Percentiles rank a stretch among this genome's conserved stretches.
These are phyloP conservation scores for Penicillium cinerascens DNA, from an alignment of 495 filamentous ascomycete species.

Conservation along the genomic window DNA sequence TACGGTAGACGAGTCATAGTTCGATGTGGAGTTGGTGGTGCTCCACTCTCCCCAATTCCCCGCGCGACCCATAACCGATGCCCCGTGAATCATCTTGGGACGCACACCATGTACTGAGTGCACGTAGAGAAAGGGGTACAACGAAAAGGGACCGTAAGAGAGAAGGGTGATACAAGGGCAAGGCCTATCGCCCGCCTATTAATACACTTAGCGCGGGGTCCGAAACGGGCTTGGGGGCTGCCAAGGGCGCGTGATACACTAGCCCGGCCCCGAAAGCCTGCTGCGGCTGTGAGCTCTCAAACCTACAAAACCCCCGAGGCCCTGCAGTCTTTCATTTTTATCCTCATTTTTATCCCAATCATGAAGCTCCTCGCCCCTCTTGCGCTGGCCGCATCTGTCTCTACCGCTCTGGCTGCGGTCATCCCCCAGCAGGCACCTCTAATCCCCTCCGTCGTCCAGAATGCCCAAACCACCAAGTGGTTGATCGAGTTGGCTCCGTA, in stretches of 20 bases:
- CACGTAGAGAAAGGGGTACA: background rate
- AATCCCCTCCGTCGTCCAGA: conserved; percentile 29
- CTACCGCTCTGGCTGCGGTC: conserved; percentile 30
- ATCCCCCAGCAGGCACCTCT: conserved; percentile 39
- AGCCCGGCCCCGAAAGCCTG: conserved; percentile 3
- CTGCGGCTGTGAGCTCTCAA: background rate
- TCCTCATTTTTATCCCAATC: conserved; percentile 1
- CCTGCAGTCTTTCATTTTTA: background rate
- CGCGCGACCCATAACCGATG: conserved; percentile 1
- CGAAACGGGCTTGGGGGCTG: conserved; percentile 18
- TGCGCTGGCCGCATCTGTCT: conserved; percentile 33
- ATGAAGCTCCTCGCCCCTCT: conserved; percentile 34
- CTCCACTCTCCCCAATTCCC: conserved; percentile 18
- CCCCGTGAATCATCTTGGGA: background rate
- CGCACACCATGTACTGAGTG: background rate
- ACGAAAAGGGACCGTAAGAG: background rate
- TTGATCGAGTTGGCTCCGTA: conserved; percentile 88
- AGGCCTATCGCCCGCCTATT: too few relatives aligned
- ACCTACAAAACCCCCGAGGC: conserved; percentile 12
- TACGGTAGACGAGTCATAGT: conserved; percentile 3
- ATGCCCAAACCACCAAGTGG: conserved; percentile 50
- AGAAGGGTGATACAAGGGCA: background rate
- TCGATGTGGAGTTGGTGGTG: conserved; percentile 10
- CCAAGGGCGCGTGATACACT: conserved; percentile 14
- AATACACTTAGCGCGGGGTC: conserved; percentile 24